Percentiles rank a stretch among this genome's conserved stretches.
Evolutionary conservation across 75 land plant genomes (phyloP).

Genomic region (Adiantum capillusveneris): DNA sequence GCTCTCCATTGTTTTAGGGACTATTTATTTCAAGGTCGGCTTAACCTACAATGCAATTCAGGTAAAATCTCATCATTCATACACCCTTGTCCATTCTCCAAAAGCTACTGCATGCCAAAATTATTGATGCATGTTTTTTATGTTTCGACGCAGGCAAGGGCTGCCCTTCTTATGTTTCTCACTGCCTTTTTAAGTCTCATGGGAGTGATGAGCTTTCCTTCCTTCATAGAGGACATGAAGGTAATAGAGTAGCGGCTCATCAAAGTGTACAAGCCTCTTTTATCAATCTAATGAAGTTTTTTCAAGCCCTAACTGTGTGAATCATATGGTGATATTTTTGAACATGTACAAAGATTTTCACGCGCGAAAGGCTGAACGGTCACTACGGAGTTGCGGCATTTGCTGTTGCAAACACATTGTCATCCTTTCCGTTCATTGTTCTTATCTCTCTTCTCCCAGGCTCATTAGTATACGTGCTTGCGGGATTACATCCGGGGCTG

Average conservation of each 20-base stretch:
- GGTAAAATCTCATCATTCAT: slow-evolving; percentile 36
- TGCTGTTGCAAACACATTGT: slow-evolving; percentile 6
- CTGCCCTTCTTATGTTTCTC: slow-evolving; percentile 68
- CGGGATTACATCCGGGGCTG: slow-evolving; percentile 1
- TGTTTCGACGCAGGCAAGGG: slow-evolving; percentile 59
- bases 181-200: slow-evolving; percentile 80
- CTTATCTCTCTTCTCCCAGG: background rate
- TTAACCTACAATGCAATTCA: slow-evolving; percentile 62
- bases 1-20: slow-evolving; percentile 81
- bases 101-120: background rate
- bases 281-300: background rate
- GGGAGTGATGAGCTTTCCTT: slow-evolving; percentile 84
- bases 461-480: background rate
- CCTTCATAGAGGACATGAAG: slow-evolving; percentile 55
- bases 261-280: background rate
- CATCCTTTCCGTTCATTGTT: background rate
- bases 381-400: slow-evolving; percentile 3
- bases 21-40: slow-evolving; percentile 76
- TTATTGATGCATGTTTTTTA: background rate
- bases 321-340: background rate
- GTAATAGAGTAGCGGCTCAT: background rate
- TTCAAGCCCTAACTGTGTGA: no score
- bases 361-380: slow-evolving; percentile 5
- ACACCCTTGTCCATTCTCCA: background rate
- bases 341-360: background rate